A percentile compares a stretch with the other conserved stretches of the same genome.
Evolutionary conservation across 2,329 filamentous ascomycete species (phyloP).

Genomic region (Venturia pyrina): DNA sequence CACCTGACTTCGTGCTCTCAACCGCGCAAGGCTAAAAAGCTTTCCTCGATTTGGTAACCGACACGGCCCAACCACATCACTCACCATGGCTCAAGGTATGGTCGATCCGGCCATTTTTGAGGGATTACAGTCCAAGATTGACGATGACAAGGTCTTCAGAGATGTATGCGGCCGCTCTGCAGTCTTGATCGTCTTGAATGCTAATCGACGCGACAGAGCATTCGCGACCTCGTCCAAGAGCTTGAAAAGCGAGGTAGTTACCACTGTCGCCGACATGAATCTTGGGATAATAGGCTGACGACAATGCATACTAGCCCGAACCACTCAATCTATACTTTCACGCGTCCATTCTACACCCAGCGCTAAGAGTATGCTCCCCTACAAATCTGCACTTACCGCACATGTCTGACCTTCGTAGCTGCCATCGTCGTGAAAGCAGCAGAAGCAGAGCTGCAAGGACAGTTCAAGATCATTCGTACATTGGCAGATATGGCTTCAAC

Average conservation of each 20-base stretch:
- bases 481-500: slow-evolving; percentile 66
- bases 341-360: slow-evolving; percentile 81
- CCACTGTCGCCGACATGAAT: not conserved
- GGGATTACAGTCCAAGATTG: slow-evolving; percentile 77
- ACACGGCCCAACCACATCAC: not conserved
- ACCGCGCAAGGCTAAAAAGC: not conserved
- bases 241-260: slow-evolving; percentile 63
- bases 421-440: slow-evolving; percentile 58
- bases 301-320: slow-evolving; percentile 44
- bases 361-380: slow-evolving; percentile 37
- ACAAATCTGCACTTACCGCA: slow-evolving; percentile 14
- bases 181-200: slow-evolving; percentile 14
- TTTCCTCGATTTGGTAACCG: slow-evolving; percentile 1
- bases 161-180: slow-evolving; percentile 43
- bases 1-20: not conserved
- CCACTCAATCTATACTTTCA: slow-evolving; percentile 73
- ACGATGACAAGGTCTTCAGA: slow-evolving; percentile 71
- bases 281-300: not conserved
- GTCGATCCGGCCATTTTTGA: slow-evolving; percentile 72
- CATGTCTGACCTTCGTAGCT: slow-evolving; percentile 40
- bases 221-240: slow-evolving; percentile 69
- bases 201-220: slow-evolving; percentile 40
- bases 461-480: slow-evolving; percentile 60
- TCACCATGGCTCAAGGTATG: slow-evolving; percentile 9
- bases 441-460: slow-evolving; percentile 57